Evolutionary conservation across 2,329 filamentous ascomycete species (phyloP).

Genomic region (Ceratocystis ficicola): DNA sequence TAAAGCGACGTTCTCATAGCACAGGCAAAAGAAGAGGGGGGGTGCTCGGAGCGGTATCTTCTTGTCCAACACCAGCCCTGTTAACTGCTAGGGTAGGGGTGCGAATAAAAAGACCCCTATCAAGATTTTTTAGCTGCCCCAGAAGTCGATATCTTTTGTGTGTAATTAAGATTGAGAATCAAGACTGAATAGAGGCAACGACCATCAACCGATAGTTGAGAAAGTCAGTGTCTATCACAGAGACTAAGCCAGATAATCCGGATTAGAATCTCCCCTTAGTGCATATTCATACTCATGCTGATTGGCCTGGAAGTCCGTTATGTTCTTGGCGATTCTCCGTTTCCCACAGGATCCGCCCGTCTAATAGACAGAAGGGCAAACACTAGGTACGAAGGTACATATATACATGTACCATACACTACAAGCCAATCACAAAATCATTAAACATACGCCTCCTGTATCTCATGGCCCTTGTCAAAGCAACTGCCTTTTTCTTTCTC

Average conservation of each 20-base stretch:
- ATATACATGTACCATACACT: neutral
- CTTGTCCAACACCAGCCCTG: neutral
- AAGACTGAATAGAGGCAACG: neutral
- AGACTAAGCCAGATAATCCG: neutral
- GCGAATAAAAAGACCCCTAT: neutral
- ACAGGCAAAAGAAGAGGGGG: neutral
- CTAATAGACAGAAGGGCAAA: neutral
- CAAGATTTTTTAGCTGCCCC: neutral
- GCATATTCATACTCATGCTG: neutral
- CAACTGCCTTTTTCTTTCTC: neutral
- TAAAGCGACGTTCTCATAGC: neutral
- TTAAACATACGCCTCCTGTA: conserved; percentile 3
- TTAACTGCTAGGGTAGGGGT: neutral
- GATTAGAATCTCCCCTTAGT: neutral
- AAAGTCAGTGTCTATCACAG: neutral
- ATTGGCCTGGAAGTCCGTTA: neutral
- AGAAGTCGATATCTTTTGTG: neutral
- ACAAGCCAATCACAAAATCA: neutral
- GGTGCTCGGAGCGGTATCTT: neutral
- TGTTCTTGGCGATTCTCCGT: neutral
- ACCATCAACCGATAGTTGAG: neutral
- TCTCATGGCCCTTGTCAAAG: neutral
- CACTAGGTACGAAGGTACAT: neutral
- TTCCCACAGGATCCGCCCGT: neutral
- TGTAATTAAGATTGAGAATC: neutral